Percentiles rank a stretch among this genome's conserved stretches.
Conservation (phyloP, 2,329 filamentous ascomycete genomes). For the Claviceps fusiformis region DNA sequence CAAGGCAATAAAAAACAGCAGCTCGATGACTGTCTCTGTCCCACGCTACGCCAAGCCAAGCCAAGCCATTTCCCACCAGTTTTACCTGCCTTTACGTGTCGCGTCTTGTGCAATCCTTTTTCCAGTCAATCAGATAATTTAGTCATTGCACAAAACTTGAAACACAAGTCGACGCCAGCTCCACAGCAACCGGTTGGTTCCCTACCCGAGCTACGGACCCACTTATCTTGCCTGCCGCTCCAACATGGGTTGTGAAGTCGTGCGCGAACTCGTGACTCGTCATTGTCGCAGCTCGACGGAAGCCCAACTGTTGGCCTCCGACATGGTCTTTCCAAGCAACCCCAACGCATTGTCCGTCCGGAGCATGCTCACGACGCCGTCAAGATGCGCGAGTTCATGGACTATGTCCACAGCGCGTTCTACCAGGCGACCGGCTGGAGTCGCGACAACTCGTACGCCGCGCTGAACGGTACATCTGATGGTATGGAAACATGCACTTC, state of each 20-base stretch:
- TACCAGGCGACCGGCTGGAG: conserved; percentile 80
- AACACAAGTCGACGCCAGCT: no score
- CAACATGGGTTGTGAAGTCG: neutral
- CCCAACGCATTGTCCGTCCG: neutral
- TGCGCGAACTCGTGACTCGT: neutral
- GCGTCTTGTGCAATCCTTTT: no score
- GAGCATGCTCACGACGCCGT: conserved; percentile 17
- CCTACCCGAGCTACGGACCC: no score
- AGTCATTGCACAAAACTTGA: no score
- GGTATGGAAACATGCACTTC: conserved; percentile 28
- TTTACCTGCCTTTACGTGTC: neutral
- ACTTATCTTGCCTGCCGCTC: neutral
- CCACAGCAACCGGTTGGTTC: no score
- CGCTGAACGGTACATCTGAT: conserved; percentile 70
- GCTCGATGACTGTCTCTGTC: neutral
- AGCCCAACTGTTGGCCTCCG: neutral
- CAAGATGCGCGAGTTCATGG: conserved; percentile 90
- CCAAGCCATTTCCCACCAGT: neutral
- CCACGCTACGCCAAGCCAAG: no score
- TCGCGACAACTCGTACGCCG: conserved; percentile 80
- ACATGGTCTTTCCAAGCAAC: neutral
- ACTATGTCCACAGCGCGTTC: conserved; percentile 87
- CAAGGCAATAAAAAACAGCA: neutral
- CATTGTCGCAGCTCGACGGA: neutral
- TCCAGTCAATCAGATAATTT: no score